Conservation (phyloP, 2,329 filamentous ascomycete species). For the Talaromyces sp. region DNA sequence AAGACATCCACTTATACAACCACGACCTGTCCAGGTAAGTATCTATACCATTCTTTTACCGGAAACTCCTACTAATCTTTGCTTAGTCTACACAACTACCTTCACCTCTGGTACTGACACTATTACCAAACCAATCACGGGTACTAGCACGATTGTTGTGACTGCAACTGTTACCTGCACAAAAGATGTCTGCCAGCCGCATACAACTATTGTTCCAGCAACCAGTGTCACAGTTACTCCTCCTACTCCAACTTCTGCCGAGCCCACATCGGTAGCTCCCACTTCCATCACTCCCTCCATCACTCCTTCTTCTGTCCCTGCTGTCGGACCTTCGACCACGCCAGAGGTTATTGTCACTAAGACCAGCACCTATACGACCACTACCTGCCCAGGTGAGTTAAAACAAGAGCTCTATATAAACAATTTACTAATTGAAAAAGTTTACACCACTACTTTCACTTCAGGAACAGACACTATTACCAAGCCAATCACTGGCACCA, state of each 20-base stretch:
- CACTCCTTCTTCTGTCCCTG: background rate
- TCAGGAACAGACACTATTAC: slow-evolving; percentile 8
- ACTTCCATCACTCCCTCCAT: background rate
- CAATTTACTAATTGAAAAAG: background rate
- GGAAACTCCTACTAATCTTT: background rate
- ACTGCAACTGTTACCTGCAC: slow-evolving; percentile 11
- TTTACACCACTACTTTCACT: slow-evolving; percentile 4
- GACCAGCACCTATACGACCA: slow-evolving; percentile 11
- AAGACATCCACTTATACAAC: slow-evolving; percentile 12
- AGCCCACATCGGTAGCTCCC: background rate
- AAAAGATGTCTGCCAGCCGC: slow-evolving; percentile 10
- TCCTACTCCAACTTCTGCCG: background rate
- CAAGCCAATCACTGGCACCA: background rate
- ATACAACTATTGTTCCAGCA: background rate
- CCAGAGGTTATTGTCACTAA: background rate
- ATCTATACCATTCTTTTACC: background rate
- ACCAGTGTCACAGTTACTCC: background rate
- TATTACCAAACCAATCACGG: slow-evolving; percentile 2
- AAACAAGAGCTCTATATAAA: background rate
- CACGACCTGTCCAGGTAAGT: slow-evolving; percentile 9
- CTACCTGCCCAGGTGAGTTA: slow-evolving; percentile 11
- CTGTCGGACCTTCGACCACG: background rate
- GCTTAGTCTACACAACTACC: slow-evolving; percentile 1
- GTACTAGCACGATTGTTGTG: slow-evolving; percentile 7
- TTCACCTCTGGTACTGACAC: slow-evolving; percentile 7